Conservation (phyloP, 371 early-diverging fungal species). For the Actinomucor elegans region DNA sequence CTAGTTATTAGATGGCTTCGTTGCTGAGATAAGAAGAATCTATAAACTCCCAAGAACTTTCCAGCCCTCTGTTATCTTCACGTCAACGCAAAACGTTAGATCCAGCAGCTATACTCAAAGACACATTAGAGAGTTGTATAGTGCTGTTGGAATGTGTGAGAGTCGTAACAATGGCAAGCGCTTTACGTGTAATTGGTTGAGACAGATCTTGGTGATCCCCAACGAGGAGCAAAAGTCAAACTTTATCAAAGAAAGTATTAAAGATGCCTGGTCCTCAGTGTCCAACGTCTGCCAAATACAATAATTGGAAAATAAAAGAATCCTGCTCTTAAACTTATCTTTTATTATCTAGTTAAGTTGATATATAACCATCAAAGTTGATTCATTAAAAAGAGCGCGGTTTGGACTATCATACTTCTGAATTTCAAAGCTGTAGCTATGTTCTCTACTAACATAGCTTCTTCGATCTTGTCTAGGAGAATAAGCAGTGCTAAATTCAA, state of each 20-base stretch:
- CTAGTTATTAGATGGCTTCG: conserved; percentile 45
- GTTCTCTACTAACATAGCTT: no score
- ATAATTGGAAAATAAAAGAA: no score
- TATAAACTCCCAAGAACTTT: conserved; percentile 39
- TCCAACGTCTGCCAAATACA: conserved; percentile 41
- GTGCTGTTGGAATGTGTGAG: conserved; percentile 55
- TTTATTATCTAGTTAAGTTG: no score
- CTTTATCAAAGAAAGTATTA: conserved; percentile 41
- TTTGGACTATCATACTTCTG: no score
- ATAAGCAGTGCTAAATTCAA: no score
- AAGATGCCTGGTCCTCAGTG: conserved; percentile 39
- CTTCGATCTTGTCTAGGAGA: no score
- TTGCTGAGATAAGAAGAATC: conserved; percentile 46
- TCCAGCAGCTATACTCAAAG: conserved; percentile 53
- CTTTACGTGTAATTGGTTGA: conserved; percentile 58
- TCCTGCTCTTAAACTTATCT: no score
- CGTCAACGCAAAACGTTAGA: conserved; percentile 52
- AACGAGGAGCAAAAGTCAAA: conserved; percentile 44
- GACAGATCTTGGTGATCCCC: conserved; percentile 42
- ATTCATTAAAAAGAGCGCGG: no score
- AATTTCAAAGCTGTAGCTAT: no score
- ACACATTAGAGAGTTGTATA: conserved; percentile 52
- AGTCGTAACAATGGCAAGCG: conserved; percentile 45
- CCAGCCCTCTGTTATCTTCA: conserved; percentile 56
- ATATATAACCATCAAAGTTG: no score